These are phyloP conservation scores for Alternaria panax DNA, from an alignment of 2,329 filamentous ascomycete genomes.

Conservation along the genomic window DNA sequence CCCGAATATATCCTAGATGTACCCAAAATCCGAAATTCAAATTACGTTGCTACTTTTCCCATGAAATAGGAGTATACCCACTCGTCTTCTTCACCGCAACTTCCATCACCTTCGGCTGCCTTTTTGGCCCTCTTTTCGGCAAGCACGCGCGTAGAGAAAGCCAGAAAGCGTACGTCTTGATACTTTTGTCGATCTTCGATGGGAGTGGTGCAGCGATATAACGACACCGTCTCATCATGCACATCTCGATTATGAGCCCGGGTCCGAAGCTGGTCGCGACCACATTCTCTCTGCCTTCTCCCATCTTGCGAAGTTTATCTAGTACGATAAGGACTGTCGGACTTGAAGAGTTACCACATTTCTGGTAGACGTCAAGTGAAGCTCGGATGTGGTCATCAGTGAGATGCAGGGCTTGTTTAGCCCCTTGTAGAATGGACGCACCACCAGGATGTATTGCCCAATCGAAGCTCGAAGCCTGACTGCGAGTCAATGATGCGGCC, in stretches of 20 bases:
- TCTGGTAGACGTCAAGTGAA: slow-evolving; percentile 73
- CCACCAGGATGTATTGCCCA: slow-evolving; percentile 78
- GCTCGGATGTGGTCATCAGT: slow-evolving; percentile 70
- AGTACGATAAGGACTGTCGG: slow-evolving; percentile 74
- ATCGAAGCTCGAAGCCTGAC: slow-evolving; percentile 67
- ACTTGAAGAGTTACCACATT: slow-evolving; percentile 71
- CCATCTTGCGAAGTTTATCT: slow-evolving; percentile 61
- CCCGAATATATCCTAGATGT: background rate
- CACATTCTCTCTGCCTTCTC: slow-evolving; percentile 62
- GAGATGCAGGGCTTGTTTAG: slow-evolving; percentile 66
- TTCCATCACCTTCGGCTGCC: background rate
- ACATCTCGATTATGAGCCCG: slow-evolving; percentile 73
- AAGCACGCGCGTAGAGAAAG: background rate
- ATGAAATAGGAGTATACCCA: background rate
- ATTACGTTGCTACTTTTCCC: background rate
- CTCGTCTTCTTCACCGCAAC: background rate
- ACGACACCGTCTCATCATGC: slow-evolving; percentile 63
- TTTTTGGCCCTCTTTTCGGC: background rate
- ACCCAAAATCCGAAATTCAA: background rate
- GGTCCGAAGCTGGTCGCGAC: slow-evolving; percentile 75
- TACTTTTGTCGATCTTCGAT: background rate
- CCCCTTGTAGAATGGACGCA: slow-evolving; percentile 69
- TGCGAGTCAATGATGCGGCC: slow-evolving; percentile 41
- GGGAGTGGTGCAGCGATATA: background rate
- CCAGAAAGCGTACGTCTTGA: slow-evolving; percentile 1